These are phyloP conservation scores for Thymus quinquecostatus DNA, from an alignment of 257 asterid genomes.

Conservation along the genomic window DNA sequence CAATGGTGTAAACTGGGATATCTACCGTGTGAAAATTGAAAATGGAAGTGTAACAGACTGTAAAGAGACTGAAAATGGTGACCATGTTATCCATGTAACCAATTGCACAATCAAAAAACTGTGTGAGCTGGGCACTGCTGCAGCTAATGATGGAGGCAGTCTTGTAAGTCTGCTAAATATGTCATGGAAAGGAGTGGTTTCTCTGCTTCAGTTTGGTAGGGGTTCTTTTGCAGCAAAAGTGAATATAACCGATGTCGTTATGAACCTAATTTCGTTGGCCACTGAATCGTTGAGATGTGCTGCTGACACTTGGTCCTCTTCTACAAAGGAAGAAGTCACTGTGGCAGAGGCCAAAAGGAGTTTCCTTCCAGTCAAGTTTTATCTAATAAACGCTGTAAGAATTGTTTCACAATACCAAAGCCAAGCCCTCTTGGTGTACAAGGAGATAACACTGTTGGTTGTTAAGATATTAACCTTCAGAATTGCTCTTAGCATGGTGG, in stretches of 20 bases:
- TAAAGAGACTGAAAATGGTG: constrained; percentile 52
- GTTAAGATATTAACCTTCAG: constrained; percentile 69
- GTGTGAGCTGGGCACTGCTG: constrained; percentile 84
- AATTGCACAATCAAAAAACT: constrained; percentile 64
- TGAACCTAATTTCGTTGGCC: constrained; percentile 78
- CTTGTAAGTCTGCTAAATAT: constrained; percentile 80
- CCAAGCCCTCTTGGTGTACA: constrained; percentile 66
- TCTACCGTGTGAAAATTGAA: constrained; percentile 37
- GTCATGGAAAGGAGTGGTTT: constrained; percentile 96
- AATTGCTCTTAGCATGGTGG: constrained; percentile 65
- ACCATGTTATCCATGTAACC: constrained; percentile 57
- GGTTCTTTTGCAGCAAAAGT: constrained; percentile 79
- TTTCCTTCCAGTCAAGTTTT: constrained; percentile 91
- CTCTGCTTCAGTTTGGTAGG: constrained; percentile 87
- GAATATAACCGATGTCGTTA: constrained; percentile 62
- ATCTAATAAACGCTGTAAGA: constrained; percentile 88
- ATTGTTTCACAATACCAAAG: constrained; percentile 82
- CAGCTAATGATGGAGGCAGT: constrained; percentile 93
- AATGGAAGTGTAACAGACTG: constrained; percentile 38
- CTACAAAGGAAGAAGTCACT: constrained; percentile 53
- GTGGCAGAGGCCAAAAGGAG: constrained; percentile 81
- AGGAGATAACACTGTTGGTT: constrained; percentile 70
- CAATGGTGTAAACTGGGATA: constrained; percentile 72
- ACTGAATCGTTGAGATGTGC: constrained; percentile 72
- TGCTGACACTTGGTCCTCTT: constrained; percentile 73